phyloP scores from a whole-genome alignment of 768 basidiomycete species.

The Gloeophyllum trabeum region DNA sequence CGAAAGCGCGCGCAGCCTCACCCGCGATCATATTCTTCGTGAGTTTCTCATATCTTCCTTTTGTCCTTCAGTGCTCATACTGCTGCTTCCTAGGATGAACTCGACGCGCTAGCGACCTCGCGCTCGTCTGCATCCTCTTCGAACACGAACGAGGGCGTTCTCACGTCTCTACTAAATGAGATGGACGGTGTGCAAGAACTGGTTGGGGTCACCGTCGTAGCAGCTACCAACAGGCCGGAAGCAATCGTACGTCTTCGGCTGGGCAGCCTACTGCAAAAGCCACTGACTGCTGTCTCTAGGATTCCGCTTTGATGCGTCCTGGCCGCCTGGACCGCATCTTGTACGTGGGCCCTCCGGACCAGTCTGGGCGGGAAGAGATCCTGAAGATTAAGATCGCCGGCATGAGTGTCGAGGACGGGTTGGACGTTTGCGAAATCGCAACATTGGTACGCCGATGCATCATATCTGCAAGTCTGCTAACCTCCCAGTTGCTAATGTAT shows the following conservation, averaged over 20 bases:
- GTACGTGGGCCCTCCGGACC: conserved; percentile 89
- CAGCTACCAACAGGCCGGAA: conserved; percentile 93
- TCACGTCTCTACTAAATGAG: conserved; percentile 90
- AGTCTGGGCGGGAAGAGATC: conserved; percentile 72
- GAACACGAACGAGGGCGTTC: conserved; percentile 72
- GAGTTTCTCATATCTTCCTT: conserved; percentile 18
- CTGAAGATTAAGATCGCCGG: conserved; percentile 61
- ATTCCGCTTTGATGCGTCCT: conserved; percentile 89
- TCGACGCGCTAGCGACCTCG: conserved; percentile 85
- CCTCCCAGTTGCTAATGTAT: conserved; percentile 3
- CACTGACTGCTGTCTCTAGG: conserved; percentile 34
- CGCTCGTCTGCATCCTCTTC: conserved; percentile 44
- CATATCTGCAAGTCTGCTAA: neutral
- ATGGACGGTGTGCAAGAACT: conserved; percentile 98
- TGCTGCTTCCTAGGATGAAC: conserved; percentile 64
- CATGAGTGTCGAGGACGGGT: conserved; percentile 70
- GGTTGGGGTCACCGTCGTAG: conserved; percentile 88
- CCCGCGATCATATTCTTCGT: conserved; percentile 98
- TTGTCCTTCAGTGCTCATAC: neutral
- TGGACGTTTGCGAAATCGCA: conserved; percentile 63
- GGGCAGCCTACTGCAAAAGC: neutral
- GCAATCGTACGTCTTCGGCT: conserved; percentile 52
- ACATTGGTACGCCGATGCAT: conserved; percentile 35
- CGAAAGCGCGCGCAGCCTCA: conserved; percentile 87
- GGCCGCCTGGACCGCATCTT: conserved; percentile 90